Conservation (phyloP, 805 yeast species). For the Candida mattraensis region DNA sequence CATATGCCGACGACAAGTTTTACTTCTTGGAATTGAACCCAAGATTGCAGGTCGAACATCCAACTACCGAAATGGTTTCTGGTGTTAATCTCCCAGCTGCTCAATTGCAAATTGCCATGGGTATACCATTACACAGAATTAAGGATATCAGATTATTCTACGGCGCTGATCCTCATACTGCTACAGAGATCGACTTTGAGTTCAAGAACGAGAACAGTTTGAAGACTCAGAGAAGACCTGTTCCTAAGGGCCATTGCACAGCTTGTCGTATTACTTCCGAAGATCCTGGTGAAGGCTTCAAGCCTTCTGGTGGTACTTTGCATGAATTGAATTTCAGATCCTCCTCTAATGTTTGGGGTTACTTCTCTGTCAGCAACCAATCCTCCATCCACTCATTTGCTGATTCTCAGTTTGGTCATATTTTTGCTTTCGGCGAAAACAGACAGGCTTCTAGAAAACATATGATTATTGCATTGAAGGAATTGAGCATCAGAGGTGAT, state of each 20-base stretch:
- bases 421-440: constrained; percentile 98
- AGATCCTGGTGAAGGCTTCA: constrained; percentile 99
- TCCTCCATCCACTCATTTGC: constrained; percentile 97
- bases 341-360: constrained; percentile 98
- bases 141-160: constrained; percentile 88
- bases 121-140: constrained; percentile 94
- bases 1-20: constrained; percentile 91
- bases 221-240: constrained; percentile 84
- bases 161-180: constrained; percentile 94
- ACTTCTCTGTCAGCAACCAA: constrained; percentile 93
- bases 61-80: constrained; percentile 99
- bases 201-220: constrained; percentile 72
- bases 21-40: constrained; percentile 97
- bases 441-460: constrained; percentile 97
- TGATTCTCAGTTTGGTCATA: constrained; percentile 98
- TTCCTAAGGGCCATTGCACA: constrained; percentile 97
- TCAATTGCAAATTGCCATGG: constrained; percentile 98
- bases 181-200: constrained; percentile 87
- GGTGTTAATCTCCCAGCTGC: constrained; percentile 99
- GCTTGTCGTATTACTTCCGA: constrained; percentile 99
- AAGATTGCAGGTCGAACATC: constrained; percentile 99
- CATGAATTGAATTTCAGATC: constrained; percentile 97
- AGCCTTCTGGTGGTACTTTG: constrained; percentile 96
- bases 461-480: constrained; percentile 98
- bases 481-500: constrained; percentile 95